phyloP scores from a whole-genome alignment of 1,139 yeast species.

The Pichia inconspicua region DNA sequence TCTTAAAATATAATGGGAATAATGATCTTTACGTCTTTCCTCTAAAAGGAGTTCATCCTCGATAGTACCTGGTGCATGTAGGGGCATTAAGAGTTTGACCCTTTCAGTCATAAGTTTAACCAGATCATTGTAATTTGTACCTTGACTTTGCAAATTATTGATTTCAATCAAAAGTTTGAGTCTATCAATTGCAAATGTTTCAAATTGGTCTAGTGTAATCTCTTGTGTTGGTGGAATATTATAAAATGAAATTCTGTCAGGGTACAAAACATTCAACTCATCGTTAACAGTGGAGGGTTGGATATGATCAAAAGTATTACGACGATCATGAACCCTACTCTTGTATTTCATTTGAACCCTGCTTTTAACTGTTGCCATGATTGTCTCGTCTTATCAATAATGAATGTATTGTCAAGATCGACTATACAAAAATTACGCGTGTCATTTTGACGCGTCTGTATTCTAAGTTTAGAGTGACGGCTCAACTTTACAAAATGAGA shows the following conservation, averaged over 20 bases:
- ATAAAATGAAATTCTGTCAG: conserved; percentile 59
- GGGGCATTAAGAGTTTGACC: conserved; percentile 57
- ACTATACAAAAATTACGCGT: not conserved
- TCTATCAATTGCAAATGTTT: conserved; percentile 91
- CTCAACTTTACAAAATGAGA: not conserved
- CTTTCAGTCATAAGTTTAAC: conserved; percentile 60
- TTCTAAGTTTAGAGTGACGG: not conserved
- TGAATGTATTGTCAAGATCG: no score
- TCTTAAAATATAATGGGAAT: conserved; percentile 80
- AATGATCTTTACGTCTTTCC: conserved; percentile 82
- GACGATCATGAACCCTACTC: conserved; percentile 68
- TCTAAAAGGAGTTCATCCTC: conserved; percentile 25
- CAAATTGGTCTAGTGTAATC: conserved; percentile 86
- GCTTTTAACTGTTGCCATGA: not conserved
- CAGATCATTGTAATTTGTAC: conserved; percentile 56
- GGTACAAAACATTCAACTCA: conserved; percentile 26
- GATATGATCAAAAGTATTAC: conserved; percentile 44
- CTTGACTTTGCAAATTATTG: conserved; percentile 65
- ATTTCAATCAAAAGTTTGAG: conserved; percentile 76
- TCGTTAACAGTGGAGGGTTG: conserved; percentile 11
- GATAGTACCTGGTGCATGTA: conserved; percentile 31
- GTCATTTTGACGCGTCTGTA: not conserved
- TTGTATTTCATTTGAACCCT: conserved; percentile 27
- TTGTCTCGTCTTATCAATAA: not conserved
- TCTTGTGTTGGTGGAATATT: conserved; percentile 71